Base-by-base conservation (phyloP, 441 rosid genomes). In the Pelargonium citronellum region DNA sequence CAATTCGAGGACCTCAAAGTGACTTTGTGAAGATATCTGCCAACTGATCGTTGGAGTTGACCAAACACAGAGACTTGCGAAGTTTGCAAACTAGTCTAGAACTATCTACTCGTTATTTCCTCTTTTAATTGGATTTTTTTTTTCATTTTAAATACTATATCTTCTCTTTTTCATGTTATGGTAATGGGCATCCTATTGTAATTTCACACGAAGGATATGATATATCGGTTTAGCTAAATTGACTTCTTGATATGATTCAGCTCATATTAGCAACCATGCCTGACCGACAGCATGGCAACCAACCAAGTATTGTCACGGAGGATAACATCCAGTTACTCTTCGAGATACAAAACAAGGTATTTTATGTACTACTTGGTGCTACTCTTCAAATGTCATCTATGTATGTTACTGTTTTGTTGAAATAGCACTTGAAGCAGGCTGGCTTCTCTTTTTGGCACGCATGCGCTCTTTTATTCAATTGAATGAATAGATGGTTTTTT, bases 331-430 rank as follows among this genome's bases (percentile, higher is more conserved):
- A 76, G 78, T 79, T 89, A 71, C 94, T 89, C 58, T 87, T 89
- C 80, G 90, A 87, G 71, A 79, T 89, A 71, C 94, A 89, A 80
- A 79, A 78, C 72, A 89, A 89, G 94, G 94, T 89, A 81, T 46
- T 47, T 30, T 34, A 43, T 47, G 41, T 37, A 37, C 41, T 69
- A 68, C 78, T 66, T 64, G 43, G 27, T 79, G 65, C 55, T 78
- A 15, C 72, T 61, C 72, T 67, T 71, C 66, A 62, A 61, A 71
- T 76, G 39, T 34, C 64, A 8, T 63, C 15, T 44, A 24, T 37
- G 47, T 37, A 37, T 55, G 49, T 57, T 58, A 24, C 20, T 58
- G 27, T 37, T 58, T 58, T 19, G 24, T 58, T 20, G 24, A 58
- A 60, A 60, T 60, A 22, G 9, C 64, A 22, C 34, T 22, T 60